Evolutionary conservation across 1,139 yeast species (phyloP).

Genomic region (Scheffersomyces stambukii): DNA sequence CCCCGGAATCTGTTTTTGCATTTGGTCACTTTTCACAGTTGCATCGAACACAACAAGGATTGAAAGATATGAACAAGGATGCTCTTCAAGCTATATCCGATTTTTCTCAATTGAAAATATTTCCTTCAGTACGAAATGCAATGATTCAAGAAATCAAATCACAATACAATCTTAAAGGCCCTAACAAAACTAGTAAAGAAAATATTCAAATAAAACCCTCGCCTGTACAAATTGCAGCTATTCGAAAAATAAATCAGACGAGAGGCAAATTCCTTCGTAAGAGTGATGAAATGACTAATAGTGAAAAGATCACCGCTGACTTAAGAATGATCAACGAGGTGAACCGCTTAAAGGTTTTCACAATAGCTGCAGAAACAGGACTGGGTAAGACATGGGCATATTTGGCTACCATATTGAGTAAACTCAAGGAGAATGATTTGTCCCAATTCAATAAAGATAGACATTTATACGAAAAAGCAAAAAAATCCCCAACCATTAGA

Average conservation of each 20-base stretch:
- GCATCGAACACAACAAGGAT: constrained; percentile 16
- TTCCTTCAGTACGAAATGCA: constrained; percentile 64
- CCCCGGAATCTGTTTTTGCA: too few relatives aligned
- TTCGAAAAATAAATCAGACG: constrained; percentile 38
- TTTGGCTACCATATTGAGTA: constrained; percentile 68
- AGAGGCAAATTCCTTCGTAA: constrained; percentile 16
- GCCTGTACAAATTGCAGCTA: constrained; percentile 44
- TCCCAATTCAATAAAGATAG: constrained; percentile 21
- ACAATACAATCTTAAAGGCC: constrained; percentile 40
- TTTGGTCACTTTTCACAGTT: constrained; percentile 27
- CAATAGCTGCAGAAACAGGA: constrained; percentile 94
- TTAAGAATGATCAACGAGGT: constrained; percentile 27
- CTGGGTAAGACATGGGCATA: constrained; percentile 96
- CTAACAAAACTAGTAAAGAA: constrained; percentile 28
- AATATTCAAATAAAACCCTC: constrained; percentile 35
- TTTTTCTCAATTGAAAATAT: constrained; percentile 62
- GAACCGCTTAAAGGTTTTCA: constrained; percentile 54
- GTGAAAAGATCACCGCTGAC: constrained; percentile 21
- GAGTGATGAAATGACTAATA: constrained; percentile 19
- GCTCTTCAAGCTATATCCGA: too few relatives aligned
- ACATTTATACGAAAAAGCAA: constrained; percentile 27
- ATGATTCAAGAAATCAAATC: constrained; percentile 55
- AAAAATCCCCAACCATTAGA: constrained; percentile 45
- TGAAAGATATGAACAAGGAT: too few relatives aligned
- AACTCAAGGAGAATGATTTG: constrained; percentile 54